Conservation (phyloP, 2,329 filamentous ascomycete genomes). For the Cladosporium austrohemisphaericum region DNA sequence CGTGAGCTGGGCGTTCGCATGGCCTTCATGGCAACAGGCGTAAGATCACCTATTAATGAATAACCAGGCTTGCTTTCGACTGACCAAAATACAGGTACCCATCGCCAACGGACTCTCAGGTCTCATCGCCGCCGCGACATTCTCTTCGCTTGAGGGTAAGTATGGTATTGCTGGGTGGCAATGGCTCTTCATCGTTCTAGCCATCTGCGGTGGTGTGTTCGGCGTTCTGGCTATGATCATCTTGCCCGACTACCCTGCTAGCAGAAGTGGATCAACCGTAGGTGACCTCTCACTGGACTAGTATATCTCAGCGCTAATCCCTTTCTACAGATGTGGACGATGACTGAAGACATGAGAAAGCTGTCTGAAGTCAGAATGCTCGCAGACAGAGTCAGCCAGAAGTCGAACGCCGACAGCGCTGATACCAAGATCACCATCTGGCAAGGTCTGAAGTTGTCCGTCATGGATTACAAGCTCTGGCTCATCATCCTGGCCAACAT, state of each 20-base stretch:
- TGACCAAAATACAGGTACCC: no score
- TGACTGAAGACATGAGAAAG: slow-evolving; percentile 49
- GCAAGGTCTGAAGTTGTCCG: slow-evolving; percentile 35
- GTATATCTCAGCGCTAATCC: no score
- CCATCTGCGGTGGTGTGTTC: slow-evolving; percentile 52
- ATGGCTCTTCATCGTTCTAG: slow-evolving; percentile 43
- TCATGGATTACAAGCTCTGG: slow-evolving; percentile 39
- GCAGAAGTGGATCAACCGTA: slow-evolving; percentile 41
- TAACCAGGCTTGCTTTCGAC: no score
- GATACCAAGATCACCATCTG: slow-evolving; percentile 40
- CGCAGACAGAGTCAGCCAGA: slow-evolving; percentile 46
- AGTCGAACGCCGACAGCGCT: slow-evolving; percentile 45
- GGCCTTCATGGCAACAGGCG: slow-evolving; percentile 51
- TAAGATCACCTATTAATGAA: no score
- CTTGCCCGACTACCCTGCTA: slow-evolving; percentile 49
- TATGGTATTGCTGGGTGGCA: slow-evolving; percentile 57
- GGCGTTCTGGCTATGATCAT: slow-evolving; percentile 56
- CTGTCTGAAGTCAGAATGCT: slow-evolving; percentile 53
- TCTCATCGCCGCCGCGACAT: slow-evolving; percentile 58
- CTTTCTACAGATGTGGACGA: slow-evolving; percentile 53
- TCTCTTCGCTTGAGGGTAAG: slow-evolving; percentile 57
- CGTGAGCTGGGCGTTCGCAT: slow-evolving; percentile 50
- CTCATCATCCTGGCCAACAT: slow-evolving; percentile 41
- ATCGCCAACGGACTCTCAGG: slow-evolving; percentile 51
- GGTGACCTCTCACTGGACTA: no score